phyloP scores from a whole-genome alignment of 257 asterid genomes.

The Solanum tacnaense region DNA sequence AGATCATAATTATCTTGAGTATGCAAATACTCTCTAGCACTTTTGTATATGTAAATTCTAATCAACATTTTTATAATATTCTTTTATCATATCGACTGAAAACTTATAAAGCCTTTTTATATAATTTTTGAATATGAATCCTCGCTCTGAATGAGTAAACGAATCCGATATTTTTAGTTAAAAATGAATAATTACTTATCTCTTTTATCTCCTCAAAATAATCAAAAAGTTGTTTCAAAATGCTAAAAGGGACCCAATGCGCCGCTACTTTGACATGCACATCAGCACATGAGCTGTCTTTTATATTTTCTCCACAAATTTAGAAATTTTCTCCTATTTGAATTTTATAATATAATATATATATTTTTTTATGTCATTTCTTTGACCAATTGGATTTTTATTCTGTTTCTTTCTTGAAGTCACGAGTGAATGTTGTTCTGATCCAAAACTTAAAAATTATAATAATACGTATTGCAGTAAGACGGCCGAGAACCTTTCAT shows the following conservation, averaged over 20 bases:
- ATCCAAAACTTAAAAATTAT: neutral
- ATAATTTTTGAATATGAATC: neutral
- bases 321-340: neutral
- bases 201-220: neutral
- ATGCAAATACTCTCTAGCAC: neutral
- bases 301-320: neutral
- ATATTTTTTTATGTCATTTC: neutral
- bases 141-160: neutral
- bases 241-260: constrained; percentile 17
- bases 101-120: neutral
- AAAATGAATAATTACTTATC: too few relatives aligned
- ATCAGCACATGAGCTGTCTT: constrained; percentile 32
- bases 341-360: neutral
- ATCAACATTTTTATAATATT: neutral
- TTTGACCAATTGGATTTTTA: neutral
- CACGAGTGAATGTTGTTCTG: neutral
- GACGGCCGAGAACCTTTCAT: rapidly evolving
- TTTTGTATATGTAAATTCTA: neutral
- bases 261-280: constrained; percentile 33
- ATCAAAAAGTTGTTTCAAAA: neutral
- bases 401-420: neutral
- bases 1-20: neutral
- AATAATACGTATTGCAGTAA: neutral
- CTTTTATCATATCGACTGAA: neutral
- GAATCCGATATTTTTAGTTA: too few relatives aligned